Base-by-base conservation (phyloP, 176 grass and related monocot species). In the Pontederia paniculata region DNA sequence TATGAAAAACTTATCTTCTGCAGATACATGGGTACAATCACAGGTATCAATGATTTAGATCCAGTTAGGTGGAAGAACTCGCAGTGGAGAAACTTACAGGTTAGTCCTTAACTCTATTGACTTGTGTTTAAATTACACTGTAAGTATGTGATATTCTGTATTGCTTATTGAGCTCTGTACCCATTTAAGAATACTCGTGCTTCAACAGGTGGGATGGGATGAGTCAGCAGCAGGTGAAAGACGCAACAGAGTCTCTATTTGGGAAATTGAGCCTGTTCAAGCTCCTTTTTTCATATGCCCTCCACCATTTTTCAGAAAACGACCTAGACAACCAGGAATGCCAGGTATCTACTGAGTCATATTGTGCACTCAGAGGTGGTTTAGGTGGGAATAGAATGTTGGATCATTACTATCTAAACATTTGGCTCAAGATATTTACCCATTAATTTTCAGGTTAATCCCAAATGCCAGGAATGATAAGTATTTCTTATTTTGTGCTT, bases 21-120 rank as follows among this genome's bases (percentile, higher is more conserved):
- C 52, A 90, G 87, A 47, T 90, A 90, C 63, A 90, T 90, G 87
- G 87, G 87, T 52, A 90, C 87, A 57, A 82, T 90, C 71, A 90
- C 87, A 50, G 87, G 82, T 17, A 90, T 86, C 66, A 79, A 79
- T 76, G 87, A 90, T 74, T 70, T 90, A 20, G 87, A 90, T 70
- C 72, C 78, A 56, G 75, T 86, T 69, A 74, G 87, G 72, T 90
- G 87, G 87, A 80, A 80, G 59, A 90, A 76, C 52, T 90, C 87
- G 10, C 78, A 90, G 42, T 90, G 87, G 87, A 74, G 82, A 57
- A 88, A 88, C 65, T 73, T 88, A 63, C 84, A 88, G 84, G 84
- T 88, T 63, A 43, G 68, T 58, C 68, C 42, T 68, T 20, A 21
- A 25, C 13, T 10, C 25, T 45, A 28, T 25, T 44, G 8, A 21